Conservation (phyloP, 1,284 basidiomycete species). For the Ceratobasidium sp. region DNA sequence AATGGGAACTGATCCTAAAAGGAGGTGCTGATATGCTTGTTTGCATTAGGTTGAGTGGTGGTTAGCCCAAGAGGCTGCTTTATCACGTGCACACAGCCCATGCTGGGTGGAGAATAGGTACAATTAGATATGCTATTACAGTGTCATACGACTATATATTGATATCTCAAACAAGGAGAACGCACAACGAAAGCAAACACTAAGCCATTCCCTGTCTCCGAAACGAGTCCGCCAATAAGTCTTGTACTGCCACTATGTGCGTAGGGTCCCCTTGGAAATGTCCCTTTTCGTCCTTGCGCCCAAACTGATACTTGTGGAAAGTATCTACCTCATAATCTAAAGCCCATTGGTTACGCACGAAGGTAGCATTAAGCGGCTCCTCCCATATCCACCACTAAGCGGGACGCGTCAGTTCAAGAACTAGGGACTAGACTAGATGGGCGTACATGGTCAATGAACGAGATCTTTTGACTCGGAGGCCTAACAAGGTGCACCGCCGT, state of each 20-base stretch:
- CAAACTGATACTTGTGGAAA: constrained; percentile 60
- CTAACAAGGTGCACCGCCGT: constrained; percentile 55
- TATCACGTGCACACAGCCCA: neutral
- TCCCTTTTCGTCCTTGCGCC: constrained; percentile 50
- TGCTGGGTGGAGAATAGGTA: too few species aligned
- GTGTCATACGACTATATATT: neutral
- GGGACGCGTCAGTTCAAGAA: neutral
- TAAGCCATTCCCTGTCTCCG: constrained; percentile 38
- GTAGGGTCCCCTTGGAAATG: constrained; percentile 29
- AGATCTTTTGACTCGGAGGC: constrained; percentile 52
- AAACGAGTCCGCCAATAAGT: constrained; percentile 36
- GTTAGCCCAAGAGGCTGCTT: neutral
- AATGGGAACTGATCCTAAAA: constrained; percentile 31
- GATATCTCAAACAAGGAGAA: neutral
- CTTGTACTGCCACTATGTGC: constrained; percentile 29
- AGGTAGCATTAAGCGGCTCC: constrained; percentile 56
- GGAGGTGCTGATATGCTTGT: neutral
- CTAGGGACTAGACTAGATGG: neutral
- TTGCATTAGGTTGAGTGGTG: neutral
- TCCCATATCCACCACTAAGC: constrained; percentile 56
- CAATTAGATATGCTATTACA: neutral
- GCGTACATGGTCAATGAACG: constrained; percentile 55
- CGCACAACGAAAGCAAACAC: neutral
- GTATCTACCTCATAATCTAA: constrained; percentile 58
- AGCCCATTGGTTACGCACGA: constrained; percentile 56